These are phyloP conservation scores for Tritrichomonas musculus DNA, from an alignment of 208 protist genomes.

Conservation along the genomic window DNA sequence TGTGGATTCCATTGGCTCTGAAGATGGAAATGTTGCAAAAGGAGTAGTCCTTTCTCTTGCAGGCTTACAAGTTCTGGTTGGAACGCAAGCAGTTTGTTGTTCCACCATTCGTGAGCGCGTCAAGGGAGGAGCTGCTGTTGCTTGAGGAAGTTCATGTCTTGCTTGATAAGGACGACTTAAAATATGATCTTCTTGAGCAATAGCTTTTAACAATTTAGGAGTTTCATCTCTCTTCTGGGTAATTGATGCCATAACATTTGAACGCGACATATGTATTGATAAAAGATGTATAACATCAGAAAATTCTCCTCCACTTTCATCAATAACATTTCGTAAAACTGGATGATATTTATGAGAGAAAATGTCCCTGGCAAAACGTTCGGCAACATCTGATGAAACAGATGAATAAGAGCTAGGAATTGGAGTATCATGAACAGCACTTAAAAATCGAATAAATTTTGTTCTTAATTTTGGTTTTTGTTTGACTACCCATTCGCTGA, in stretches of 20 bases:
- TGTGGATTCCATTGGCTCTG: background rate
- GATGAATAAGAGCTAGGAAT: background rate
- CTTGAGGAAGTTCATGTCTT: background rate
- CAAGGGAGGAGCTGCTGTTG: background rate
- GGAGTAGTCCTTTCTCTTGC: background rate
- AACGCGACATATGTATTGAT: background rate
- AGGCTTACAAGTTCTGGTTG: background rate
- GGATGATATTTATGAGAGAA: background rate
- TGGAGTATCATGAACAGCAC: background rate
- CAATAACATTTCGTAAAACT: background rate
- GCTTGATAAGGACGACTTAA: background rate
- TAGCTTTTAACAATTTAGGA: background rate
- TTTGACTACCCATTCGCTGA: background rate
- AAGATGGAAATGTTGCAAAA: background rate
- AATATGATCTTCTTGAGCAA: background rate
- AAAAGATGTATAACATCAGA: background rate
- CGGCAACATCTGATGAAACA: background rate
- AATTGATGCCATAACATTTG: constrained; percentile 21
- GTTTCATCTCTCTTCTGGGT: background rate
- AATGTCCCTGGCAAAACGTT: background rate
- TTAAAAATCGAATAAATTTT: background rate
- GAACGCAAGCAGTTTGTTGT: background rate
- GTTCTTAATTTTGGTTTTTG: constrained; percentile 11
- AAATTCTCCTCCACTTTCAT: background rate
- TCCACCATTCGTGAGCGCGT: background rate